A percentile compares a stretch with the other conserved stretches of the same genome.
phyloP scores from a whole-genome alignment of 2,329 filamentous ascomycete species.

The Phaeosphaeriaceae sp. region DNA sequence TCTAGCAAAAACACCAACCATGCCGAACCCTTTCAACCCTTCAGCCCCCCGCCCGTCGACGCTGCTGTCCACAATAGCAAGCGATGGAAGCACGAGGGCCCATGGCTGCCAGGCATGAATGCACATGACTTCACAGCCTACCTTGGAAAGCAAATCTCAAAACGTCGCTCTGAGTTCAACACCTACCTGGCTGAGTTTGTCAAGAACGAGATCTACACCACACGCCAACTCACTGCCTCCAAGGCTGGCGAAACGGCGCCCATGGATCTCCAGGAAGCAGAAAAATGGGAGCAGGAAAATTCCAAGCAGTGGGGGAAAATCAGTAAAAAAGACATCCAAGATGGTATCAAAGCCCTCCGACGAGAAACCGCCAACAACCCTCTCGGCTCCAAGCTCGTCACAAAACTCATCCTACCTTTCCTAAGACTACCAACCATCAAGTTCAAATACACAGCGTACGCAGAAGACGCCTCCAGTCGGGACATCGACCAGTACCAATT shows the following conservation, averaged over 20 bases:
- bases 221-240: conserved; percentile 27
- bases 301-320: conserved; percentile 38
- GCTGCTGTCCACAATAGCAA: conserved; percentile 30
- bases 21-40: conserved; percentile 27
- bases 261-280: conserved; percentile 33
- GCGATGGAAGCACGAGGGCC: conserved; percentile 64
- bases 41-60: conserved; percentile 30
- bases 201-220: conserved; percentile 41
- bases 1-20: conserved; percentile 16
- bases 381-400: conserved; percentile 59
- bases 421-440: conserved; percentile 60
- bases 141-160: conserved; percentile 52
- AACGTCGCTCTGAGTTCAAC: conserved; percentile 42
- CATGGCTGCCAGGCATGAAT: conserved; percentile 64
- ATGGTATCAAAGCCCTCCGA: conserved; percentile 47
- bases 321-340: conserved; percentile 29
- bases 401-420: conserved; percentile 59
- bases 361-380: conserved; percentile 56
- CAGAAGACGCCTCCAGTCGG: conserved; percentile 32
- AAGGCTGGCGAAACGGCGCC: conserved; percentile 21
- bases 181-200: conserved; percentile 37
- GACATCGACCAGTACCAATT: conserved; percentile 35
- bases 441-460: conserved; percentile 30
- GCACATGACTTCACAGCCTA: conserved; percentile 62
- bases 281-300: conserved; percentile 20